These are phyloP conservation scores for Hericium rajendrae DNA, from an alignment of 768 basidiomycete species.

Conservation along the genomic window DNA sequence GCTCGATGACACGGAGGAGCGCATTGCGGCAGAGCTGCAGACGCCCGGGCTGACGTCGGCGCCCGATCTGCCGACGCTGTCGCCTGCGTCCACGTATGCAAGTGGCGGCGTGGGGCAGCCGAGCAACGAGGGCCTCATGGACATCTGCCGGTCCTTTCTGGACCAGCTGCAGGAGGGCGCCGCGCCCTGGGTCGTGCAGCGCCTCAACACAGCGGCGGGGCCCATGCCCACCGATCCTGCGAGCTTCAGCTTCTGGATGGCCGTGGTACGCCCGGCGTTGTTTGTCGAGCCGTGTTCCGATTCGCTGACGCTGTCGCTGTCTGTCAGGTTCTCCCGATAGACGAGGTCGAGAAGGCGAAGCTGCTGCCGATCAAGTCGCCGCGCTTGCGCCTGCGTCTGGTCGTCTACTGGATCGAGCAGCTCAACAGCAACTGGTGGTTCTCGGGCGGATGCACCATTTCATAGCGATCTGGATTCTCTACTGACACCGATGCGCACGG, in stretches of 20 bases:
- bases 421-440: slow-evolving; percentile 48
- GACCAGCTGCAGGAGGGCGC: slow-evolving; percentile 54
- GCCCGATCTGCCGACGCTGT: background rate
- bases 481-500: background rate
- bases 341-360: slow-evolving; percentile 82
- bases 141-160: slow-evolving; percentile 51
- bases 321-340: slow-evolving; percentile 66
- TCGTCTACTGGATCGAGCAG: slow-evolving; percentile 92
- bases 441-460: slow-evolving; percentile 54
- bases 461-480: slow-evolving; percentile 17
- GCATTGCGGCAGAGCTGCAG: background rate
- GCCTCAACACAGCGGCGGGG: slow-evolving; percentile 72
- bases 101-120: background rate
- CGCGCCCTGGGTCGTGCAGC: slow-evolving; percentile 90
- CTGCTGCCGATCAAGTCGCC: slow-evolving; percentile 75
- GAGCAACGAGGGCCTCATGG: slow-evolving; percentile 29
- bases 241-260: slow-evolving; percentile 85
- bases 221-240: slow-evolving; percentile 63
- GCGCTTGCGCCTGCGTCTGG: slow-evolving; percentile 68
- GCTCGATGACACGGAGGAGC: slow-evolving; percentile 3
- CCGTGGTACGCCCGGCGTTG: slow-evolving; percentile 37
- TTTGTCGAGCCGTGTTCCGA: background rate
- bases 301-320: slow-evolving; percentile 1
- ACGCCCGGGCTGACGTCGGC: slow-evolving; percentile 1
- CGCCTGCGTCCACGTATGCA: background rate